Evolutionary conservation across 2,329 filamentous ascomycete species (phyloP).

Genomic region (Neofusicoccum cordaticola): DNA sequence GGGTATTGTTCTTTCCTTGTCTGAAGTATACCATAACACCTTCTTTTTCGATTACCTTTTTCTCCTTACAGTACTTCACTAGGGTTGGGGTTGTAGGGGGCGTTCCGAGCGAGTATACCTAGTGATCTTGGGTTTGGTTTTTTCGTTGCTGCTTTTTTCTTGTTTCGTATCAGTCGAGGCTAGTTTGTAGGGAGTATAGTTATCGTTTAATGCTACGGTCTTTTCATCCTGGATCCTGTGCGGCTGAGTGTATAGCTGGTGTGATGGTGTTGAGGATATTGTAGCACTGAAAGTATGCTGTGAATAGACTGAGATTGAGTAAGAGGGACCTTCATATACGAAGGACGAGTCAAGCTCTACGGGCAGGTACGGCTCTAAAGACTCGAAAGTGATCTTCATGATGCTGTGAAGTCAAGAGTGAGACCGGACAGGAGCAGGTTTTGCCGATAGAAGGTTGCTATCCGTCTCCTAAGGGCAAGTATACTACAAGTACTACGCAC

Average conservation of each 20-base stretch:
- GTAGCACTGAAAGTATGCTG: no score
- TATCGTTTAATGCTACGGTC: conserved; percentile 3
- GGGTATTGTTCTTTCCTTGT: not conserved
- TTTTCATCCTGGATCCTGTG: not conserved
- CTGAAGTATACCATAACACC: conserved; percentile 6
- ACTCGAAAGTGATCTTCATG: not conserved
- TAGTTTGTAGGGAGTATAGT: not conserved
- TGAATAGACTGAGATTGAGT: not conserved
- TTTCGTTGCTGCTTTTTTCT: not conserved
- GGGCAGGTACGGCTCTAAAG: not conserved
- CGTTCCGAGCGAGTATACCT: conserved; percentile 7
- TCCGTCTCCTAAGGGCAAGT: not conserved
- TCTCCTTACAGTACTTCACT: not conserved
- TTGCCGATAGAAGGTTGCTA: not conserved
- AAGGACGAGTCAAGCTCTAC: not conserved
- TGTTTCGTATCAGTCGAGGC: not conserved
- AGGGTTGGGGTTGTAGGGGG: not conserved
- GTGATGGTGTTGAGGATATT: no score
- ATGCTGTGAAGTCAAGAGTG: not conserved
- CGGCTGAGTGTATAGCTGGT: no score
- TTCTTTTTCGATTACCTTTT: not conserved
- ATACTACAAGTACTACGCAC: no score
- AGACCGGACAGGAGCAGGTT: not conserved
- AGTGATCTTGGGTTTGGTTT: not conserved
- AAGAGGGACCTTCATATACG: no score